Evolutionary conservation across 371 early-diverging fungal genomes (phyloP), one percentile per base, ranked within the genome.

Genomic region (Apophysomyces trapeziformis): DNA sequence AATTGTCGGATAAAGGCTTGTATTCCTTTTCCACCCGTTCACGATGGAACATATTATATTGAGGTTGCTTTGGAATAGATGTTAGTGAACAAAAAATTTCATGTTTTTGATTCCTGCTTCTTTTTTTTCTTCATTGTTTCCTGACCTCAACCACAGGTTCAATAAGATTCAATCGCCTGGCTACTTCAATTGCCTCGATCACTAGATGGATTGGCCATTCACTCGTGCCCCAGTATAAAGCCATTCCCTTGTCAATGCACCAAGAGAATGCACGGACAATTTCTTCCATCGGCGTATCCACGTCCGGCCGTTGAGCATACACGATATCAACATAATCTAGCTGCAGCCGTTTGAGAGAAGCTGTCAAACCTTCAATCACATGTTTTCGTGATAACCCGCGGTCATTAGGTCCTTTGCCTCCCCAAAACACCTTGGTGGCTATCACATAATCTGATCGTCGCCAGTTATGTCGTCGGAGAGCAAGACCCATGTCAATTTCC

Each of bases 21-120:
- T 92, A 93, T 73, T 92, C 91, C 65, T 82, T 82, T 70, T 92
- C 92, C 21, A 90, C 77, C 21, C 89, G 75, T 57, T 92, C 92
- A 6, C 94, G 88, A 68, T 90, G 86, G 66, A 92, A 80, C 90
- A 92, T 88, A 72, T 92, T 91, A 79, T 93, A 93, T 73, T 93
- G 92, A 14, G 91, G 87, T 71, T 92, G 90, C 77, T 92, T 50
- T 50, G 16, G 87, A 26, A 9, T 21, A 21, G 54, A 32, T 50
- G 9, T 50, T 9, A 76, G 84, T 84, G 68, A 82, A 58, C 5
- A 36, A 36, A 36, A 36, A 38, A 16, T 41, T 58, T 21, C 11
- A 26, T 13, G 32, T 26, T 26, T 26, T 26, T 26, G 32, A 26
- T 26, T 26, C 38, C 45, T 50, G 18, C 41, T n/a, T 26, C 7